phyloP scores from a whole-genome alignment of 116 monocot genomes.

The Phalaenopsis hybrid region DNA sequence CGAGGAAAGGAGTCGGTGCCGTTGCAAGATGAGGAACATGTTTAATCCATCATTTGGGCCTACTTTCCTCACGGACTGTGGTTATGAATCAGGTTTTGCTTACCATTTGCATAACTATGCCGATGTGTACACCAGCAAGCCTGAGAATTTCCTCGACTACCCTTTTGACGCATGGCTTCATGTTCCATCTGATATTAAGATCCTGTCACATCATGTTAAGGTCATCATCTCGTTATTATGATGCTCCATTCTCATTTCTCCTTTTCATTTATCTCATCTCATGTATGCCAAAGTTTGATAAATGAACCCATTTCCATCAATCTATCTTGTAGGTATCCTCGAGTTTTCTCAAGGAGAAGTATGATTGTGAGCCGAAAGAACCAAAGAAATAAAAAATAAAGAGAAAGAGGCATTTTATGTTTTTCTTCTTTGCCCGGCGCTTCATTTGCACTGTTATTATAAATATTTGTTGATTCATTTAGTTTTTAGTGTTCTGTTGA shows the following conservation, averaged over 20 bases:
- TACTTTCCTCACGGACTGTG: conserved; percentile 87
- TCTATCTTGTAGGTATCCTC: conserved; percentile 35
- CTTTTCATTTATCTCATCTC: not conserved
- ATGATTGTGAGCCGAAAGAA: not conserved
- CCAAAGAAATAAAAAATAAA: too few relatives aligned
- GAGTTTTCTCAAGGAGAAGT: conserved; percentile 33
- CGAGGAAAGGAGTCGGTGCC: conserved; percentile 39
- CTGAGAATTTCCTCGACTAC: conserved; percentile 74
- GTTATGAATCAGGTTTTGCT: conserved; percentile 86
- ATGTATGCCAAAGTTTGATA: not conserved
- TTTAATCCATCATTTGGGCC: conserved; percentile 82
- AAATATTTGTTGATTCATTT: too few relatives aligned
- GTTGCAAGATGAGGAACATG: conserved; percentile 59
- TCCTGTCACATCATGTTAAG: conserved; percentile 98
- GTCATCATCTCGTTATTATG: conserved; percentile 16
- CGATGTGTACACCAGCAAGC: conserved; percentile 92
- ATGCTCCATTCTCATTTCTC: not conserved
- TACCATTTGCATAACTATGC: conserved; percentile 96
- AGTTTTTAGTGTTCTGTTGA: too few relatives aligned
- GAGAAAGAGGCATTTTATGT: too few relatives aligned
- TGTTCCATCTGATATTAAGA: conserved; percentile 85
- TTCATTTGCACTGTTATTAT: too few relatives aligned
- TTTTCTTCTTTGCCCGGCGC: too few relatives aligned
- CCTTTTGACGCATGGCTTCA: conserved; percentile 82
- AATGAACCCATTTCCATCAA: too few relatives aligned